Conservation (phyloP, 139 green algal genomes). For the Spirogloea muscicola region DNA sequence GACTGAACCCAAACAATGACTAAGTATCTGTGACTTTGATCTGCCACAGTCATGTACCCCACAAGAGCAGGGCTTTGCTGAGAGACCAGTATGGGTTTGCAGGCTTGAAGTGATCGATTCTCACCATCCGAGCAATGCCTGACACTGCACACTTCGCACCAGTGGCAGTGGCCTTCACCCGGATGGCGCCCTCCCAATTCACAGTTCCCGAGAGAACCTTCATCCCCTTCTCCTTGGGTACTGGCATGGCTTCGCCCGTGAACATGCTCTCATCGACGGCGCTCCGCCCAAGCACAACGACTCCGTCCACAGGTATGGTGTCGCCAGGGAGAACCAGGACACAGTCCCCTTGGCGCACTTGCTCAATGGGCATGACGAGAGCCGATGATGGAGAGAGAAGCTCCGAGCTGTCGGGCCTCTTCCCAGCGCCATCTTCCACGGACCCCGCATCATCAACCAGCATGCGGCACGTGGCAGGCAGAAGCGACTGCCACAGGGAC, state of each 20-base stretch:
- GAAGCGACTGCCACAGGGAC: slow-evolving; percentile 65
- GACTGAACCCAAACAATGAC: no score
- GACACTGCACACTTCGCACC: slow-evolving; percentile 66
- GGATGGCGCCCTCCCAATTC: slow-evolving; percentile 63
- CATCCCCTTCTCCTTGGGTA: background rate
- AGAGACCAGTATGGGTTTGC: no score
- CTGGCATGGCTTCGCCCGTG: slow-evolving; percentile 76
- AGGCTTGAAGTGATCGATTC: no score
- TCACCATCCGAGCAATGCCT: slow-evolving; percentile 46
- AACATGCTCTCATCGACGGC: slow-evolving; percentile 94
- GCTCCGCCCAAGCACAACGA: slow-evolving; percentile 64
- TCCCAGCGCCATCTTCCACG: background rate
- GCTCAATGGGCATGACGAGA: slow-evolving; percentile 34
- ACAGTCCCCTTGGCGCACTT: slow-evolving; percentile 58
- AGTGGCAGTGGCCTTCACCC: slow-evolving; percentile 66
- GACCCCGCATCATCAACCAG: slow-evolving; percentile 57
- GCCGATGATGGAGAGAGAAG: no score
- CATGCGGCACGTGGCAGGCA: slow-evolving; percentile 66
- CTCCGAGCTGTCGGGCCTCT: no score
- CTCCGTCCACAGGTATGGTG: slow-evolving; percentile 79
- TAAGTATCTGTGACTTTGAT: no score
- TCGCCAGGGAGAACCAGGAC: slow-evolving; percentile 84
- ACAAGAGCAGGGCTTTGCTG: no score
- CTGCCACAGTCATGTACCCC: no score
- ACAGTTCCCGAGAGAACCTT: slow-evolving; percentile 3